A percentile compares a stretch with the other conserved stretches of the same genome.
Conservation (phyloP, 345 rosid genomes). For the Gossypium thurberi region DNA sequence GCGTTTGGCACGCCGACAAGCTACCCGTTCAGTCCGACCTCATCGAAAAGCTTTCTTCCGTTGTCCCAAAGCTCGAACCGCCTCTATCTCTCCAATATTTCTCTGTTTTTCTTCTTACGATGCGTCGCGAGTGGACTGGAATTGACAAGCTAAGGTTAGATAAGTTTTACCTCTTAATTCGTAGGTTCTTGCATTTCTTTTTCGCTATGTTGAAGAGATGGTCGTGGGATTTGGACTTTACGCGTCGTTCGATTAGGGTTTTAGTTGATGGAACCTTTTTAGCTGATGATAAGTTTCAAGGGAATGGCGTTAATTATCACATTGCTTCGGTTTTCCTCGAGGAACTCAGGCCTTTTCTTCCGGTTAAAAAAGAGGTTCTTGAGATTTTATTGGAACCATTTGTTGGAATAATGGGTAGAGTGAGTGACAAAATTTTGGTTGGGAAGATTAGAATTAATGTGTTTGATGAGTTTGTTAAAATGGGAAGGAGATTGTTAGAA, state of each 20-base stretch:
- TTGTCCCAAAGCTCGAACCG: slow-evolving; percentile 40
- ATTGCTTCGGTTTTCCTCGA: slow-evolving; percentile 57
- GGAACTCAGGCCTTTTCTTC: slow-evolving; percentile 65
- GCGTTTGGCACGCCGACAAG: slow-evolving; percentile 97
- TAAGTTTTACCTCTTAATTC: slow-evolving; percentile 78
- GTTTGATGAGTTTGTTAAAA: slow-evolving; percentile 51
- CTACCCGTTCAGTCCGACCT: slow-evolving; percentile 56
- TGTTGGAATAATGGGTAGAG: slow-evolving; percentile 44
- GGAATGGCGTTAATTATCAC: slow-evolving; percentile 83
- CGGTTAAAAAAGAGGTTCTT: slow-evolving; percentile 40
- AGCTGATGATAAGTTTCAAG: slow-evolving; percentile 48
- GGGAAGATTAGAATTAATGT: slow-evolving; percentile 65
- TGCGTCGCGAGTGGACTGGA: slow-evolving; percentile 96
- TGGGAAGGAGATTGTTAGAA: slow-evolving; percentile 57
- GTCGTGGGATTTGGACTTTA: slow-evolving; percentile 57
- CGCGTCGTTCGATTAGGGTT: slow-evolving; percentile 34
- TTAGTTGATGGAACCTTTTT: slow-evolving; percentile 45
- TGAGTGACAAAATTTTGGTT: slow-evolving; percentile 55
- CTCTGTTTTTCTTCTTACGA: slow-evolving; percentile 66
- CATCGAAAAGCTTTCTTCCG: slow-evolving; percentile 55
- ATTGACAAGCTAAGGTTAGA: slow-evolving; percentile 79
- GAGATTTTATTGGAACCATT: slow-evolving; percentile 46
- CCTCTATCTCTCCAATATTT: slow-evolving; percentile 54
- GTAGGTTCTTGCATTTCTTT: slow-evolving; percentile 51
- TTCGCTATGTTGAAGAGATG: slow-evolving; percentile 42